These are phyloP conservation scores for Boletus barrowsii DNA, from an alignment of 768 basidiomycete species.

Conservation along the genomic window DNA sequence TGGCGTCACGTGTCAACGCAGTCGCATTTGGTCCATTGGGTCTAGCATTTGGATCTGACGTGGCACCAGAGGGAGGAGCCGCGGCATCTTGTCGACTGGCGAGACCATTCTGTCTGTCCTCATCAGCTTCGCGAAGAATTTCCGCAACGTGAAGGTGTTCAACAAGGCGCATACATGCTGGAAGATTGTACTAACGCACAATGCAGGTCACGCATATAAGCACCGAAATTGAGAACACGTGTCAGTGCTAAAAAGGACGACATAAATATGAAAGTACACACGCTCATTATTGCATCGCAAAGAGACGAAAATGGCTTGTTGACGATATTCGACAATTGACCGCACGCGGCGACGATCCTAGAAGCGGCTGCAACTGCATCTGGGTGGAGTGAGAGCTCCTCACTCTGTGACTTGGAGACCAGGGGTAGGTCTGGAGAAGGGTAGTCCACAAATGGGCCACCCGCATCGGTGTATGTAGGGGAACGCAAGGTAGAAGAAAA, in stretches of 20 bases:
- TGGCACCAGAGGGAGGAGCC: not conserved
- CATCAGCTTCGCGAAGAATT: constrained; percentile 63
- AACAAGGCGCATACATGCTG: constrained; percentile 69
- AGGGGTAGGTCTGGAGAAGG: constrained; percentile 53
- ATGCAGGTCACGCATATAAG: constrained; percentile 12
- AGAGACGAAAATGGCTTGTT: constrained; percentile 69
- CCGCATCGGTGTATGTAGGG: not conserved
- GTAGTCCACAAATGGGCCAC: constrained; percentile 39
- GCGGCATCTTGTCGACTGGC: constrained; percentile 25
- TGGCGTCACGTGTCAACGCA: not conserved
- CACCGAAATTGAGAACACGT: not conserved
- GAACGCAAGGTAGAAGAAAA: constrained; percentile 17
- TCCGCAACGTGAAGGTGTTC: constrained; percentile 72
- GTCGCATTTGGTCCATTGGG: too few relatives aligned
- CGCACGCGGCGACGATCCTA: constrained; percentile 65
- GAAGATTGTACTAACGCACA: constrained; percentile 59
- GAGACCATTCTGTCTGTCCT: constrained; percentile 41
- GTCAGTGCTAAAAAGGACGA: constrained; percentile 1
- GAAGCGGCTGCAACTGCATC: constrained; percentile 57
- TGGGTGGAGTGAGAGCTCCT: constrained; percentile 58
- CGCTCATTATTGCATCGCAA: constrained; percentile 70
- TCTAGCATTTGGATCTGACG: not conserved
- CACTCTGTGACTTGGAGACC: constrained; percentile 44
- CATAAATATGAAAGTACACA: constrained; percentile 33
- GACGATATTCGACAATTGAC: constrained; percentile 62